phyloP scores from a whole-genome alignment of 2,329 filamentous ascomycete species.

The Colletotrichum gigasporum region DNA sequence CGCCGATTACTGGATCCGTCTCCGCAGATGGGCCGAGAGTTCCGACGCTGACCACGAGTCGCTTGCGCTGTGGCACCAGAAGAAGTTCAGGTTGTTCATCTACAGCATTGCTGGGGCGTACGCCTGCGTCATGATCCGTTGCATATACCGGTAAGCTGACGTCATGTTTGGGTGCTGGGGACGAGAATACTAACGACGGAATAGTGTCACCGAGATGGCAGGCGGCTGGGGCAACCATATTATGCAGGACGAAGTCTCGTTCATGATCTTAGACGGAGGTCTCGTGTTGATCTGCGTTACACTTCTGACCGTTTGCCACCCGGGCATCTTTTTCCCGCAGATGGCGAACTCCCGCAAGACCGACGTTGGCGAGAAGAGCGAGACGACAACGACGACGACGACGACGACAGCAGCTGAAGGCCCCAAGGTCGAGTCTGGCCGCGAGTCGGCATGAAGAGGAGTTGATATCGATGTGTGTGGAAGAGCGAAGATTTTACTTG shows the following conservation, averaged over 20 bases:
- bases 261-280: conserved; percentile 64
- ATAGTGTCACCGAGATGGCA: conserved; percentile 69
- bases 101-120: conserved; percentile 57
- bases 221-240: conserved; percentile 71
- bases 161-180: too few species aligned
- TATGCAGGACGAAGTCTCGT: conserved; percentile 70
- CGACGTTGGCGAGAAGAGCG: conserved; percentile 34
- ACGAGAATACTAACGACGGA: neutral
- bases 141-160: conserved; percentile 63
- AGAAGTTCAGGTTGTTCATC: conserved; percentile 54
- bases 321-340: conserved; percentile 64
- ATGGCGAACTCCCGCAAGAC: conserved; percentile 49
- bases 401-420: conserved; percentile 18
- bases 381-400: conserved; percentile 28
- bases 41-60: conserved; percentile 35
- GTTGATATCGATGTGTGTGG: too few species aligned
- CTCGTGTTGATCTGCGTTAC: conserved; percentile 60
- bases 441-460: conserved; percentile 5
- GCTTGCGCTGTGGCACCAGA: conserved; percentile 52
- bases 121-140: conserved; percentile 56
- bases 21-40: conserved; percentile 47
- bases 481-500: neutral
- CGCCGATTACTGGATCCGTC: conserved; percentile 56
- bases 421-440: conserved; percentile 20
- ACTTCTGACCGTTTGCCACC: conserved; percentile 62